phyloP scores from a whole-genome alignment of 108 stramenopile species.

The Heterococcus sp. region DNA sequence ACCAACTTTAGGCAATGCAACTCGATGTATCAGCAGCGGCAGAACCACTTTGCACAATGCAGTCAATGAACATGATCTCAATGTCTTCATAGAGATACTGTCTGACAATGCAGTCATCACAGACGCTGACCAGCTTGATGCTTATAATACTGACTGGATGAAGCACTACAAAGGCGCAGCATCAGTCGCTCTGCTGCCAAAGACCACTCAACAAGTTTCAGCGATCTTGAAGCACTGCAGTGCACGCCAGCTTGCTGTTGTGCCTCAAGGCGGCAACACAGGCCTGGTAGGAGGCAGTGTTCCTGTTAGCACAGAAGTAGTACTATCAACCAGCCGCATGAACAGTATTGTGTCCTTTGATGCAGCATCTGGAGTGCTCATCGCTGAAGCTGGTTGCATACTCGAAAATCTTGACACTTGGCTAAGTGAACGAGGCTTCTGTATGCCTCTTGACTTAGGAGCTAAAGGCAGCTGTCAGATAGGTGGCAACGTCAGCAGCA shows the following conservation, averaged over 20 bases:
- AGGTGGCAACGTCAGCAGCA: conserved; percentile 91
- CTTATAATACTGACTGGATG: conserved; percentile 42
- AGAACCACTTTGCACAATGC: not conserved
- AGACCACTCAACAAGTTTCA: conserved; percentile 64
- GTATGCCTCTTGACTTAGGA: conserved; percentile 89
- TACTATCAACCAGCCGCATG: conserved; percentile 76
- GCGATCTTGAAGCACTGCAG: conserved; percentile 79
- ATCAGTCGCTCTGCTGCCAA: conserved; percentile 45
- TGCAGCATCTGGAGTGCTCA: conserved; percentile 65
- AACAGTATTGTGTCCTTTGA: conserved; percentile 69
- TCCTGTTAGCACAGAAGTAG: conserved; percentile 69
- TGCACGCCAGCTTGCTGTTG: conserved; percentile 67
- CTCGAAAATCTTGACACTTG: conserved; percentile 74
- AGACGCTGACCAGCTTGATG: conserved; percentile 8
- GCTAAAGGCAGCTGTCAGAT: conserved; percentile 91
- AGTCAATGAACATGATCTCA: conserved; percentile 9
- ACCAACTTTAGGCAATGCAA: too few species aligned
- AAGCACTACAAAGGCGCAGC: conserved; percentile 11
- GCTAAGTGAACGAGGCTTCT: conserved; percentile 55
- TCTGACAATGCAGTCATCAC: conserved; percentile 16
- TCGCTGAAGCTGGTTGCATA: conserved; percentile 84
- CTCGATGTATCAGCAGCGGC: too few species aligned
- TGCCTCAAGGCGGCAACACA: conserved; percentile 93
- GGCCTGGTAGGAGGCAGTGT: conserved; percentile 89
- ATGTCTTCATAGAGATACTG: conserved; percentile 13